phyloP scores from a whole-genome alignment of 352 stramenopile species.

The Pythium periplocum region DNA sequence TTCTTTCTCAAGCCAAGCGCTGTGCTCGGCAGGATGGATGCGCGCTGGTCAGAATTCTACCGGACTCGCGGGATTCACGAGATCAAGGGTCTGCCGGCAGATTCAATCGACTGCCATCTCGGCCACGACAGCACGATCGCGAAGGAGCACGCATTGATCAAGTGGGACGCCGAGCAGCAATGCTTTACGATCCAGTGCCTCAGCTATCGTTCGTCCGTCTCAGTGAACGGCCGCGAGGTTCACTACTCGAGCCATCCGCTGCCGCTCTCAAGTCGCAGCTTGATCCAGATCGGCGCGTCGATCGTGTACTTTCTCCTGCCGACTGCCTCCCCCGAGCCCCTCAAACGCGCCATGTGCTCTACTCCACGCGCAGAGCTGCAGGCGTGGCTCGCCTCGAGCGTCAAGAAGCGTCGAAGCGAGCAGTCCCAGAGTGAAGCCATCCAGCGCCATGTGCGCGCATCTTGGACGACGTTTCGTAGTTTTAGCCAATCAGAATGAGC shows the following conservation, averaged over 20 bases:
- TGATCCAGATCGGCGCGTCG: constrained; percentile 65
- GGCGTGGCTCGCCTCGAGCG: constrained; percentile 23
- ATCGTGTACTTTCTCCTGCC: constrained; percentile 78
- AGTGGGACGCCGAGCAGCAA: constrained; percentile 36
- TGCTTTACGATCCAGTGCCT: constrained; percentile 72
- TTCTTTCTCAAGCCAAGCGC: constrained; percentile 64
- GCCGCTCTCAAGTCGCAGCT: constrained; percentile 37
- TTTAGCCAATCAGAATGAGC: constrained; percentile 7
- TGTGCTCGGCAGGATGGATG: constrained; percentile 56
- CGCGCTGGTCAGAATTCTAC: constrained; percentile 58
- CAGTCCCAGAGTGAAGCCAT: constrained; percentile 19
- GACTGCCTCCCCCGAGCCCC: background rate
- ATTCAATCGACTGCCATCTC: constrained; percentile 63
- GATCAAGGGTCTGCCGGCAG: constrained; percentile 41
- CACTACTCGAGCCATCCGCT: constrained; percentile 39
- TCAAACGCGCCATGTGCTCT: background rate
- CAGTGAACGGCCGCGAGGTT: constrained; percentile 62
- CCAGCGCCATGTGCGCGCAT: background rate
- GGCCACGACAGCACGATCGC: constrained; percentile 60
- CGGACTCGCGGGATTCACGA: constrained; percentile 35
- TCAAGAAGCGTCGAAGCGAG: constrained; percentile 21
- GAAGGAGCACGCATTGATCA: constrained; percentile 56
- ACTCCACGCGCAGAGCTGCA: constrained; percentile 24
- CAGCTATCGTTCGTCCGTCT: constrained; percentile 41
- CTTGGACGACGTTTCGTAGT: background rate